Evolutionary conservation across 2,329 filamentous ascomycete species (phyloP).

Genomic region (Nemania sp.): DNA sequence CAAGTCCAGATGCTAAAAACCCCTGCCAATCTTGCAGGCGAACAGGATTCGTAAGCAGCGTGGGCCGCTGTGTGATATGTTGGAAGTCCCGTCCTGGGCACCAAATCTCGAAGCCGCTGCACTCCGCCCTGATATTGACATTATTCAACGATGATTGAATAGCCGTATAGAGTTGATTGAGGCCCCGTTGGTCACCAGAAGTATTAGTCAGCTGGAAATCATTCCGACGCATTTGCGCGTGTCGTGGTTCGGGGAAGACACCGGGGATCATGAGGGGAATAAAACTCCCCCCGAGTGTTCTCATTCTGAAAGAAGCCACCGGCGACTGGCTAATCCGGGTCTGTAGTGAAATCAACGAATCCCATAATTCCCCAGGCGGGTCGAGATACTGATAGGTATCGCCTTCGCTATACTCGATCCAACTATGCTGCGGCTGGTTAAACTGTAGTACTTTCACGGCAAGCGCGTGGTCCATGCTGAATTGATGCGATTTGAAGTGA

Average conservation of each 20-base stretch:
- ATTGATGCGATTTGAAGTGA: conserved; percentile 28
- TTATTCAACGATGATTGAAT: background rate
- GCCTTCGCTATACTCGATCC: conserved; percentile 11
- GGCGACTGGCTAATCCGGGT: background rate
- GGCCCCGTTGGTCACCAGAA: background rate
- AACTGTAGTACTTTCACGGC: conserved; percentile 25
- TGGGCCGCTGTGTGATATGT: background rate
- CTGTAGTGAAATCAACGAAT: background rate
- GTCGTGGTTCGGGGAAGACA: background rate
- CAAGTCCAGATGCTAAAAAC: background rate
- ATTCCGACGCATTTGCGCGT: background rate
- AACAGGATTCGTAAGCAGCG: background rate
- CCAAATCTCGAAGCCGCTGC: conserved; percentile 29
- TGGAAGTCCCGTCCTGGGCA: conserved; percentile 23
- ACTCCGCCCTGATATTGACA: background rate
- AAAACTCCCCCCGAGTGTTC: background rate
- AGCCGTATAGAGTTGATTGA: background rate
- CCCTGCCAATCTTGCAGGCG: conserved; percentile 6
- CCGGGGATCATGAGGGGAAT: conserved; percentile 12
- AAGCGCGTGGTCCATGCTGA: conserved; percentile 24
- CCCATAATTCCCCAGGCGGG: conserved; percentile 12
- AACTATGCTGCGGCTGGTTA: conserved; percentile 4
- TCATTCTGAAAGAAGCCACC: conserved; percentile 7
- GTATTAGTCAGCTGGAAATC: conserved; percentile 10
- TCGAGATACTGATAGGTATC: conserved; percentile 19